A percentile compares a stretch with the other conserved stretches of the same genome.
These are phyloP conservation scores for Uronychia setigera DNA, from an alignment of 73 alveolate species.

Conservation along the genomic window DNA sequence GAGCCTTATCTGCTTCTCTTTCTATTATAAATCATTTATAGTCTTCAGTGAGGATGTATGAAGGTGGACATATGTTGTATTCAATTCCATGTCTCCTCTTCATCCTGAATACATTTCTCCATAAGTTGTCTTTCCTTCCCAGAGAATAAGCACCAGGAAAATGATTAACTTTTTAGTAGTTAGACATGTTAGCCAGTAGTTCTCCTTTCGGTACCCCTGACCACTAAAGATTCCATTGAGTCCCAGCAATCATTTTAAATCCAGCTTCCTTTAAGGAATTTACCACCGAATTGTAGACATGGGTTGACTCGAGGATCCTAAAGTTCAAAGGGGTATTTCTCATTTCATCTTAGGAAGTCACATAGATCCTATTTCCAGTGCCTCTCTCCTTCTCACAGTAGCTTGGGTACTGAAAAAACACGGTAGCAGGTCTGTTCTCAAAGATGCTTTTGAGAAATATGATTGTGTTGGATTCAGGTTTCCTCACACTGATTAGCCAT, in stretches of 20 bases:
- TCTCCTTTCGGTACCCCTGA: constrained; percentile 62
- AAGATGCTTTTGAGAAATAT: constrained; percentile 2
- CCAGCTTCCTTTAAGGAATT: constrained; percentile 78
- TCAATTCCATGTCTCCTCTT: constrained; percentile 63
- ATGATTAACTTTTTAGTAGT: constrained; percentile 84
- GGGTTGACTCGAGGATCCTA: constrained; percentile 34
- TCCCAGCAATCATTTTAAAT: constrained; percentile 42
- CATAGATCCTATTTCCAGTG: constrained; percentile 8
- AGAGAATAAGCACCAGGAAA: constrained; percentile 89
- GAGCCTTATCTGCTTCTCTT: constrained; percentile 12
- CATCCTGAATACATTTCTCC: constrained; percentile 74
- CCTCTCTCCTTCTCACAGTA: constrained; percentile 25
- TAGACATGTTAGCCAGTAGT: constrained; percentile 57
- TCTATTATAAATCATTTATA: constrained; percentile 8
- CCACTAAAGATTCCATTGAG: constrained; percentile 77
- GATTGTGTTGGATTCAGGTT: constrained; percentile 13
- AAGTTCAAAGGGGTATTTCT: constrained; percentile 18
- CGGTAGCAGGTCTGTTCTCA: constrained; percentile 26
- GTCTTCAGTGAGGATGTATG: constrained; percentile 29
- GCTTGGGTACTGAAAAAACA: constrained; percentile 53
- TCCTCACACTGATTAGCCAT: constrained; percentile 20
- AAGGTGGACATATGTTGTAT: constrained; percentile 20
- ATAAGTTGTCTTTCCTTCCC: constrained; percentile 93
- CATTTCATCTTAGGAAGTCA: background rate
- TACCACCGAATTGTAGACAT: constrained; percentile 63